Conservation (phyloP, 163 green algal species). For the Chlamydomonas reinhardtii region DNA sequence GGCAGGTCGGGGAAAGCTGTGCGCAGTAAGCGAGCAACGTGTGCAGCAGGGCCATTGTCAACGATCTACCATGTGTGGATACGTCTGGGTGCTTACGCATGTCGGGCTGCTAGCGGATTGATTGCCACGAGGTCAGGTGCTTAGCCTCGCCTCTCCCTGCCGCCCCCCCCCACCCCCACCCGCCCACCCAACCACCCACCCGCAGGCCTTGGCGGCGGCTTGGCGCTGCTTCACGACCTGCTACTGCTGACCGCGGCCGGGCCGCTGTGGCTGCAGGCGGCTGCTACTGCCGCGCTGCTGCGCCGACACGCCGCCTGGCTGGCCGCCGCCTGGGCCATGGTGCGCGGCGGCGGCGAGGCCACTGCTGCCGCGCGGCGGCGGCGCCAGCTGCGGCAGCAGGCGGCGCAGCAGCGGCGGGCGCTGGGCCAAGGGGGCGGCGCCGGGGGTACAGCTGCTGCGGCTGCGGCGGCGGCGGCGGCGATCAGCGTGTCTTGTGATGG, state of each 20-base stretch:
- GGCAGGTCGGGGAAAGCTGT: background rate
- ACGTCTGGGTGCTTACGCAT: too few relatives aligned
- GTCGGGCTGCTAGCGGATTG: too few relatives aligned
- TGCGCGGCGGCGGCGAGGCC: conserved; percentile 16
- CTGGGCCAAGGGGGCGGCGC: too few relatives aligned
- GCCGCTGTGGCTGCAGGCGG: conserved; percentile 27
- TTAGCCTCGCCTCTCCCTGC: too few relatives aligned
- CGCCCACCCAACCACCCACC: too few relatives aligned
- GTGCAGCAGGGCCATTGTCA: too few relatives aligned
- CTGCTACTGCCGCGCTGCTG: background rate
- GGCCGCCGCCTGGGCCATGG: background rate
- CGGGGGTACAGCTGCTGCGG: too few relatives aligned
- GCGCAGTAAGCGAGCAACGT: too few relatives aligned
- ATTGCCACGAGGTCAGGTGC: too few relatives aligned
- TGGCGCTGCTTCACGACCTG: conserved; percentile 35
- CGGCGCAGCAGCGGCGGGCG: background rate
- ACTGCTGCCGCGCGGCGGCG: background rate
- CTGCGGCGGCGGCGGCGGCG: background rate
- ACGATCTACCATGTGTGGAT: too few relatives aligned
- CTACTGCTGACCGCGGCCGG: background rate
- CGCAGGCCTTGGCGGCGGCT: conserved; percentile 28
- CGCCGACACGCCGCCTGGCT: conserved; percentile 36
- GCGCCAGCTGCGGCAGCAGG: conserved; percentile 2
- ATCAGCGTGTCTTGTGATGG: background rate
- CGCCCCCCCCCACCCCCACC: too few relatives aligned